Percentiles rank a stretch among this genome's conserved stretches.
phyloP scores from a whole-genome alignment of 257 asterid species.

The Fraxinus excelsior region DNA sequence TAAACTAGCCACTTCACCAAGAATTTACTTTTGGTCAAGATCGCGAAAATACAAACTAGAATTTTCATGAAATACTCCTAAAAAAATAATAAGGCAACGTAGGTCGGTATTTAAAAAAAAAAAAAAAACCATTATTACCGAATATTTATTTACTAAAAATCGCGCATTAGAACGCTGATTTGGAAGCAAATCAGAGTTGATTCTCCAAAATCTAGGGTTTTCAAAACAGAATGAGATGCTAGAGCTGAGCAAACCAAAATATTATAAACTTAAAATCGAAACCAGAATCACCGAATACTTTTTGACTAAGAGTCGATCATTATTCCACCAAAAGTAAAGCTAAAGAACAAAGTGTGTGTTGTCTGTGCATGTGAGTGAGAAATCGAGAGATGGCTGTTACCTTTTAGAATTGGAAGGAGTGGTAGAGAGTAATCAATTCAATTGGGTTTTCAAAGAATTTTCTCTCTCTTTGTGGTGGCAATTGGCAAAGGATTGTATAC shows the following conservation, averaged over 20 bases:
- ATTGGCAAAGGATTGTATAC: background rate
- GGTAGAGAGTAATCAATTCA: slow-evolving; percentile 16
- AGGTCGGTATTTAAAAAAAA: background rate
- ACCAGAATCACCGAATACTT: slow-evolving; percentile 17
- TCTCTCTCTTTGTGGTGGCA: slow-evolving; percentile 4
- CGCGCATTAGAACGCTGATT: background rate
- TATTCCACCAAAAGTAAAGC: slow-evolving; percentile 8
- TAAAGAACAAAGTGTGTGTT: background rate
- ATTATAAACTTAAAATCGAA: background rate
- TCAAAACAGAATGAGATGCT: background rate
- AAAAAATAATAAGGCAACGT: background rate
- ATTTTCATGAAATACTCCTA: background rate
- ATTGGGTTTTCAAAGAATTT: background rate
- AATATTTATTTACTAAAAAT: background rate
- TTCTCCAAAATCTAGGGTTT: background rate
- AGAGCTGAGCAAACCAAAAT: background rate
- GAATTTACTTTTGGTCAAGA: slow-evolving; percentile 16
- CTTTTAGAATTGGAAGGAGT: slow-evolving; percentile 24
- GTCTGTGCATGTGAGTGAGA: background rate
- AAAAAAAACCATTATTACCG: background rate
- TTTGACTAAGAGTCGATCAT: background rate
- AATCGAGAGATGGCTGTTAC: slow-evolving; percentile 9
- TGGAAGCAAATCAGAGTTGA: background rate
- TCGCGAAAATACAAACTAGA: slow-evolving; percentile 15
- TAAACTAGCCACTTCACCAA: slow-evolving; percentile 2